Percentiles rank a stretch among this genome's conserved stretches.
Conservation (phyloP, 257 asterid genomes). For the Buddleja alternifolia region DNA sequence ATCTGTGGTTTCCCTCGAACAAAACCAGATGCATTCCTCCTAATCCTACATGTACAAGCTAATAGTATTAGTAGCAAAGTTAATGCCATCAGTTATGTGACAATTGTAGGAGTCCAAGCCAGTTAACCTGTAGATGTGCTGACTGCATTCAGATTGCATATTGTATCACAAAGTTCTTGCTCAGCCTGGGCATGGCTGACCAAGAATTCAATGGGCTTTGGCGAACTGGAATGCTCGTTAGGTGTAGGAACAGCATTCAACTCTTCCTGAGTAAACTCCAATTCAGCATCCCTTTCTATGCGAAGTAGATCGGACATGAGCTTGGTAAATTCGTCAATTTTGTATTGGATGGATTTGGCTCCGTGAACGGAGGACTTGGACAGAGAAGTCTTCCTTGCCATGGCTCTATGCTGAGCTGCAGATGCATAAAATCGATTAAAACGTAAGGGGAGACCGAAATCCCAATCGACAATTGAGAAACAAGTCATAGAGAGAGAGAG, state of each 20-base stretch:
- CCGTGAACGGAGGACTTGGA: slow-evolving; percentile 60
- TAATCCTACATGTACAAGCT: slow-evolving; percentile 58
- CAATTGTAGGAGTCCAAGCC: slow-evolving; percentile 20
- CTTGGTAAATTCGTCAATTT: slow-evolving; percentile 69
- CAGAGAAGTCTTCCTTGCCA: slow-evolving; percentile 67
- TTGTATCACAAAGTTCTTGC: slow-evolving; percentile 96
- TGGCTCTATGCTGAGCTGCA: slow-evolving; percentile 94
- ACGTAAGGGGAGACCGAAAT: background rate
- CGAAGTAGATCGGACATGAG: slow-evolving; percentile 78
- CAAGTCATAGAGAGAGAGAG: no score
- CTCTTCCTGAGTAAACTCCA: slow-evolving; percentile 95
- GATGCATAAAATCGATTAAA: slow-evolving; percentile 19
- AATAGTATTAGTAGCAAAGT: slow-evolving; percentile 21
- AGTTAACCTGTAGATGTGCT: slow-evolving; percentile 79
- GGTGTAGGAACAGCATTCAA: slow-evolving; percentile 90
- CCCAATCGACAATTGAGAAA: background rate
- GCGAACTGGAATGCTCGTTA: slow-evolving; percentile 50
- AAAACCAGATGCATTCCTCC: slow-evolving; percentile 97
- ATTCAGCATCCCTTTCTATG: slow-evolving; percentile 87
- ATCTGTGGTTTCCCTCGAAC: slow-evolving; percentile 90
- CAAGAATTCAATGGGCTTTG: slow-evolving; percentile 78
- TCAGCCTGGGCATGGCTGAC: slow-evolving; percentile 90
- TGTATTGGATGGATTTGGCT: slow-evolving; percentile 66
- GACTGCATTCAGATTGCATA: slow-evolving; percentile 87
- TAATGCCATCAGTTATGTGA: slow-evolving; percentile 11